Evolutionary conservation across 306 rosid species (phyloP).

Genomic region (Dalbergia cochinchinensis): DNA sequence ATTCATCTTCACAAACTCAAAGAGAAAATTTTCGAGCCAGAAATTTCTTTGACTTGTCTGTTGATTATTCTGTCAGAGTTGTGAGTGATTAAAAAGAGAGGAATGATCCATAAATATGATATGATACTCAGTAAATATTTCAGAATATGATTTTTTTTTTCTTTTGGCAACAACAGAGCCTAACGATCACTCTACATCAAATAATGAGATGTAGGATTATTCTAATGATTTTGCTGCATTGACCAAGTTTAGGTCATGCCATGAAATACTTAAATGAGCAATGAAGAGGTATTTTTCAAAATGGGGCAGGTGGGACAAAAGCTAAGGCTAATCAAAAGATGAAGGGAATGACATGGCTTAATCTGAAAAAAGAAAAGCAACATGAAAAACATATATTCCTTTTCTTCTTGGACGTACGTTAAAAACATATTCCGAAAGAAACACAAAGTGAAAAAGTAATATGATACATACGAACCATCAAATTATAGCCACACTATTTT

Average conservation of each 20-base stretch:
- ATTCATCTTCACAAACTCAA: no score
- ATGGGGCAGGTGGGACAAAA: background rate
- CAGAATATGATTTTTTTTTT: no score
- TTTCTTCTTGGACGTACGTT: background rate
- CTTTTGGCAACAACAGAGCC: no score
- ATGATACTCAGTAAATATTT: no score
- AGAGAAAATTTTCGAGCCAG: no score
- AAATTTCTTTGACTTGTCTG: no score
- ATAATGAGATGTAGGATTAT: background rate
- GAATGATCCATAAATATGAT: no score
- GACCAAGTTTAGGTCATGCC: background rate
- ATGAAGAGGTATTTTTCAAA: background rate
- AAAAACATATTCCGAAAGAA: conserved; percentile 9
- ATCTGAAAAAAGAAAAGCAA: background rate
- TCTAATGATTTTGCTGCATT: conserved; percentile 22
- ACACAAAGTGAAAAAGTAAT: background rate
- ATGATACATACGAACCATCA: background rate
- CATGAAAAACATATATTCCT: background rate
- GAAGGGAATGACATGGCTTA: background rate
- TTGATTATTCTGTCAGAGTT: no score
- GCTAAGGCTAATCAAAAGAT: background rate
- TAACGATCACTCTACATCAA: background rate
- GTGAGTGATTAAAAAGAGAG: no score
- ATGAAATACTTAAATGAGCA: background rate
- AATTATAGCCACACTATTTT: background rate